Evolutionary conservation across 1,139 yeast species (phyloP).

Genomic region (Kazachstania sp.): DNA sequence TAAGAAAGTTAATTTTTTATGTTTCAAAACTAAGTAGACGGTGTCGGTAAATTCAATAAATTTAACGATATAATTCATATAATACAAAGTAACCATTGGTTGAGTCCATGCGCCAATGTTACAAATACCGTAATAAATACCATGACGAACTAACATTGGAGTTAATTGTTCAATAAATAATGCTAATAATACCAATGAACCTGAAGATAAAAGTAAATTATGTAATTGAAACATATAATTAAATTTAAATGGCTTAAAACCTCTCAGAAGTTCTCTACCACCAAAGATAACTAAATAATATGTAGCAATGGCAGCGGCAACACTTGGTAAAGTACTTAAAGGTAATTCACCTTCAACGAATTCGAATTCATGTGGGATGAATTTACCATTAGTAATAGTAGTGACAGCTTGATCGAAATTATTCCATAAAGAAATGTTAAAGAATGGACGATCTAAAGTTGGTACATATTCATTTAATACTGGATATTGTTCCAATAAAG

Average conservation of each 20-base stretch:
- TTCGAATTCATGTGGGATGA: slow-evolving; percentile 53
- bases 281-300: slow-evolving; percentile 66
- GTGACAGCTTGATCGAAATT: slow-evolving; percentile 45
- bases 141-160: slow-evolving; percentile 57
- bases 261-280: slow-evolving; percentile 50
- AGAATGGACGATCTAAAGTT: slow-evolving; percentile 52
- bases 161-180: slow-evolving; percentile 64
- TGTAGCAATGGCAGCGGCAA: slow-evolving; percentile 44
- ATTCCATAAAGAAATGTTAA: slow-evolving; percentile 55
- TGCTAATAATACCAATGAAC: slow-evolving; percentile 50
- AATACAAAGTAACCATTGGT: slow-evolving; percentile 59
- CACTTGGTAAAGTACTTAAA: slow-evolving; percentile 57
- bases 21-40: slow-evolving; percentile 66
- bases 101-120: slow-evolving; percentile 61
- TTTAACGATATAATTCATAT: slow-evolving; percentile 66
- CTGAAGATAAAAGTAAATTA: slow-evolving; percentile 52
- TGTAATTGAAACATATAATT: slow-evolving; percentile 63
- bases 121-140: slow-evolving; percentile 63
- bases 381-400: slow-evolving; percentile 40
- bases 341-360: slow-evolving; percentile 53
- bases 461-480: slow-evolving; percentile 33
- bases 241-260: slow-evolving; percentile 48
- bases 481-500: slow-evolving; percentile 13
- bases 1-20: slow-evolving; percentile 63
- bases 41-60: slow-evolving; percentile 68